Evolutionary conservation across 768 basidiomycete species (phyloP).

Genomic region (Suillus paluster): DNA sequence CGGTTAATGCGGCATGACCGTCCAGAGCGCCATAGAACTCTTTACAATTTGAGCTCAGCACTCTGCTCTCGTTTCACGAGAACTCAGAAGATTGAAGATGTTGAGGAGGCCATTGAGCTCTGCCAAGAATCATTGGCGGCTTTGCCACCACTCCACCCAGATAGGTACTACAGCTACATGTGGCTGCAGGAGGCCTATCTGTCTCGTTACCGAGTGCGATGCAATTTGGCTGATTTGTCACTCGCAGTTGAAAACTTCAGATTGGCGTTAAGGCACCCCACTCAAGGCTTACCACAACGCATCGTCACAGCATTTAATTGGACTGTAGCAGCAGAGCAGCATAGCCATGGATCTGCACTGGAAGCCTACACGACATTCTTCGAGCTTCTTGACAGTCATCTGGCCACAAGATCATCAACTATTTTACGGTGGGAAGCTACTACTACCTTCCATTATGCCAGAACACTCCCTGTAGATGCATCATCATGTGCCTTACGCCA

Average conservation of each 20-base stretch:
- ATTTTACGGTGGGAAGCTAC: not conserved
- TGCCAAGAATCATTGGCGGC: not conserved
- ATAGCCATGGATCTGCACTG: not conserved
- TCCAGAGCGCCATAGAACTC: not conserved
- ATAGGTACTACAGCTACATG: not conserved
- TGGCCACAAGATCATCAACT: not conserved
- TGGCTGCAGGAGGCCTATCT: not conserved
- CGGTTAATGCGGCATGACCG: not conserved
- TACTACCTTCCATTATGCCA: not conserved
- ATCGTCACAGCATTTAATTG: rapidly evolving
- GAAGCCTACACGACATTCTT: not conserved
- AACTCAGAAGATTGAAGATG: not conserved
- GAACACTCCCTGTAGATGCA: not conserved
- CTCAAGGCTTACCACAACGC: not conserved
- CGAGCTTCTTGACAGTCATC: not conserved
- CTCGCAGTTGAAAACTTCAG: not conserved
- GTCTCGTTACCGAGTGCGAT: not conserved
- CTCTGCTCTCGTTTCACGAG: not conserved
- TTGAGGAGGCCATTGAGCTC: not conserved
- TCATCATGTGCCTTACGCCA: not conserved
- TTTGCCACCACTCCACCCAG: not conserved
- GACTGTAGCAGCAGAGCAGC: too few species aligned
- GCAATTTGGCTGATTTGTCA: not conserved
- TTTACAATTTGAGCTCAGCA: not conserved
- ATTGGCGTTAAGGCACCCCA: not conserved